Percentiles rank a stretch among this genome's conserved stretches.
phyloP scores from a whole-genome alignment of 768 basidiomycete genomes.

The Xerocomellus intermedius region DNA sequence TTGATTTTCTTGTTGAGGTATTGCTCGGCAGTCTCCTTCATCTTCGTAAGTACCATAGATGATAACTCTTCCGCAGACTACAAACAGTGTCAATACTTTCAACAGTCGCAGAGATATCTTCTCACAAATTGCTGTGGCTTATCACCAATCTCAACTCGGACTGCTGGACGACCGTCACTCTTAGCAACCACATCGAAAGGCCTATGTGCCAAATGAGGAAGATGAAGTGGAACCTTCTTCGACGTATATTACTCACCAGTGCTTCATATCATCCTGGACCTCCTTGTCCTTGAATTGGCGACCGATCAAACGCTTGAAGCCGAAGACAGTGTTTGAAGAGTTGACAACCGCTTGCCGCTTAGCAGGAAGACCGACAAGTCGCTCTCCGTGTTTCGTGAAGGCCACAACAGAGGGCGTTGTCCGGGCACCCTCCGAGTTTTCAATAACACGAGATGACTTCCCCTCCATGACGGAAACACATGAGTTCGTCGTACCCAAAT shows the following conservation, averaged over 20 bases:
- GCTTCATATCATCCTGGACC: constrained; percentile 85
- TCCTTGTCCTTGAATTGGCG: constrained; percentile 91
- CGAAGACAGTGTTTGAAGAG: constrained; percentile 89
- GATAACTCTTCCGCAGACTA: constrained; percentile 86
- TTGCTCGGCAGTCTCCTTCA: constrained; percentile 94
- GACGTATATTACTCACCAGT: constrained; percentile 54
- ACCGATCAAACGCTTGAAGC: constrained; percentile 93
- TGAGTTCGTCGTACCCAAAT: constrained; percentile 92
- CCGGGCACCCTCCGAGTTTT: constrained; percentile 96
- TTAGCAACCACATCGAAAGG: constrained; percentile 78
- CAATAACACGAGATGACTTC: constrained; percentile 90
- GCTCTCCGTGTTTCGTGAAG: constrained; percentile 98
- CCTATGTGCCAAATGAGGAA: constrained; percentile 40
- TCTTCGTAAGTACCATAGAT: constrained; percentile 86
- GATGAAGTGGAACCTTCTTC: not conserved
- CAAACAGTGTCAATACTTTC: constrained; percentile 15
- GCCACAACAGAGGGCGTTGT: constrained; percentile 99
- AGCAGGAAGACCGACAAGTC: constrained; percentile 92
- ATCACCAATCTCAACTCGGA: constrained; percentile 82
- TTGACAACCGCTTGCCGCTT: constrained; percentile 98
- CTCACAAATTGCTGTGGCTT: constrained; percentile 79
- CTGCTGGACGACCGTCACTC: constrained; percentile 72
- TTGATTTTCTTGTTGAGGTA: constrained; percentile 92
- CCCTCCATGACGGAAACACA: constrained; percentile 96
- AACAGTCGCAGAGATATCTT: constrained; percentile 12